Conservation (phyloP, 1,139 yeast genomes). For the Debaryomyces sp. region DNA sequence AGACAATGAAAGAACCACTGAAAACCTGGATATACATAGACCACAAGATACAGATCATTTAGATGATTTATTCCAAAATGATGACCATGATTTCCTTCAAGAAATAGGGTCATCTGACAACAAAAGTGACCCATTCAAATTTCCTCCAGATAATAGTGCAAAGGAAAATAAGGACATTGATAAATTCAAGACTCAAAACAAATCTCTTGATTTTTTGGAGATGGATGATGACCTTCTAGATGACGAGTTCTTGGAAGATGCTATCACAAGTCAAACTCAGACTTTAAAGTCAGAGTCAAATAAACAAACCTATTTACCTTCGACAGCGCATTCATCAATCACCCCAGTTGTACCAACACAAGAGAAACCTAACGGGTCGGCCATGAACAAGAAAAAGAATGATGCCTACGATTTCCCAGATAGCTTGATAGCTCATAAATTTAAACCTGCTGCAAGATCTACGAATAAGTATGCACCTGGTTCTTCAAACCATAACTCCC, state of each 20-base stretch:
- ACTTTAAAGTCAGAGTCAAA: background rate
- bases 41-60: background rate
- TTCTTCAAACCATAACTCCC: background rate
- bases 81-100: background rate
- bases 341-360: background rate
- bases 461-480: constrained; percentile 24
- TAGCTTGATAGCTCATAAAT: constrained; percentile 50
- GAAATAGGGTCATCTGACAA: background rate
- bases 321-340: background rate
- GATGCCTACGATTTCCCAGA: constrained; percentile 84
- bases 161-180: background rate
- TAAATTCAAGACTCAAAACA: background rate
- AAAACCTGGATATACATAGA: background rate
- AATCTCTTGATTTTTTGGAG: constrained; percentile 39
- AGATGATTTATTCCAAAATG: background rate
- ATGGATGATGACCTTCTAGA: constrained; percentile 53
- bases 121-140: background rate
- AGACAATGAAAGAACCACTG: background rate
- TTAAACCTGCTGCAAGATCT: constrained; percentile 38
- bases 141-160: background rate
- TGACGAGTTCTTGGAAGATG: constrained; percentile 23
- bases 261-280: constrained; percentile 18
- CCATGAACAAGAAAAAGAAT: constrained; percentile 55
- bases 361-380: constrained; percentile 34
- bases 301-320: background rate